Base-by-base conservation (phyloP, 805 yeast genomes). In the Pichia cephalocereana region DNA sequence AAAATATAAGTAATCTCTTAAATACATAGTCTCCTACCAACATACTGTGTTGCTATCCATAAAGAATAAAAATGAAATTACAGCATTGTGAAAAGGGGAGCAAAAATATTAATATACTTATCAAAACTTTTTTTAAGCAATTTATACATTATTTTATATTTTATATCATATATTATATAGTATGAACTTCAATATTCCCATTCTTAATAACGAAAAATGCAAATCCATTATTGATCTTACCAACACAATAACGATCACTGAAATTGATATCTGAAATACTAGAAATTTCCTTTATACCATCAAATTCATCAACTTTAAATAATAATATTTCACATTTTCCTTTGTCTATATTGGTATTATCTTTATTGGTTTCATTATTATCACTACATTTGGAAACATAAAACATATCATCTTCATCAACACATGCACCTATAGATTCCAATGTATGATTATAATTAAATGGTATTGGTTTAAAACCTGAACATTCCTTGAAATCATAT, bases 341-440 rank as follows among this genome's bases (percentile, higher is more conserved):
- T 23, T 23, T 23, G 5, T 23, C 26, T 5, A 23, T 23, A 4
- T 18, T 9, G 1, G 19, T 38, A 1, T 26, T n/a, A 31, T 27
- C n/a, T 8, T n/a, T 23, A 15, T 6, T n/a, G n/a, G n/a, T 4
- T 19, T 11, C n/a, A 12, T 18, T 31, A 8, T 11, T 6, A 12
- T 10, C 18, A n/a, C 26, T 30, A 6, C 45, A 37, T 17, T 43
- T 46, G 19, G 46, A 38, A 17, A 52, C 47, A 39, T 52, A 59
- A 36, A 60, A 56, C 11, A 56, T 18, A 5, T 57, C 51, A 18
- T 49, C 53, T 41, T 59, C 60, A 44, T 56, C 62, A 17, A 40
- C 37, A 32, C 56, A 51, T 27, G 46, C 37, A 10, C 58, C 58
- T 18, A 59, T 45, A 3, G 23, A 36, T 18, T 45, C 50, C 9